Conservation (phyloP, 75 land plant genomes). For the Pseudotsuga menziesii region DNA sequence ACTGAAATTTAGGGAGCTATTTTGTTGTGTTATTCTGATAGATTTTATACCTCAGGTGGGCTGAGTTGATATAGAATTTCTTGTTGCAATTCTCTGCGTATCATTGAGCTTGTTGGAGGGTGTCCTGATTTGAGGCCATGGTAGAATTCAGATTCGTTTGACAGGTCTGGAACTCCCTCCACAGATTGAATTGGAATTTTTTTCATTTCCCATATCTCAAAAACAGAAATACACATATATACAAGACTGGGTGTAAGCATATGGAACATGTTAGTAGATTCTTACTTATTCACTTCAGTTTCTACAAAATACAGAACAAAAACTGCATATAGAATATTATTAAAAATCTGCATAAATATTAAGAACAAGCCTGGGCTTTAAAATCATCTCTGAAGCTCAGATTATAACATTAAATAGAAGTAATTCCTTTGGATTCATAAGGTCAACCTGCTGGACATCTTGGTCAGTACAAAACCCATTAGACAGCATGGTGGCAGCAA, state of each 20-base stretch:
- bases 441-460: not conserved
- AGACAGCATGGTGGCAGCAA: constrained; percentile 28
- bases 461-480: constrained; percentile 10
- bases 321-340: too few relatives aligned
- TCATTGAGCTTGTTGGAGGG: not conserved
- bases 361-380: too few relatives aligned
- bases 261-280: too few relatives aligned
- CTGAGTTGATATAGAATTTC: constrained; percentile 6
- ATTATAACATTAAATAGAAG: too few relatives aligned
- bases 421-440: not conserved
- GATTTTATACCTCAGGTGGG: constrained; percentile 7
- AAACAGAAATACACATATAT: too few relatives aligned
- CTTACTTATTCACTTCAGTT: too few relatives aligned
- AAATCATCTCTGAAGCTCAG: too few relatives aligned
- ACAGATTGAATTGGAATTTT: not conserved
- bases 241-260: too few relatives aligned
- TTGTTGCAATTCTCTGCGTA: not conserved
- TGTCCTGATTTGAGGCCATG: not conserved
- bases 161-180: constrained; percentile 5
- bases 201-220: too few relatives aligned
- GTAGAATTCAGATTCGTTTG: not conserved
- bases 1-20: too few relatives aligned
- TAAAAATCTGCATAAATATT: too few relatives aligned
- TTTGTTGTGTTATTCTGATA: not conserved
- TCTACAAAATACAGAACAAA: not conserved